Evolutionary conservation across 106 monocot genomes (phyloP).

Genomic region (Amphibolis antarctica): DNA sequence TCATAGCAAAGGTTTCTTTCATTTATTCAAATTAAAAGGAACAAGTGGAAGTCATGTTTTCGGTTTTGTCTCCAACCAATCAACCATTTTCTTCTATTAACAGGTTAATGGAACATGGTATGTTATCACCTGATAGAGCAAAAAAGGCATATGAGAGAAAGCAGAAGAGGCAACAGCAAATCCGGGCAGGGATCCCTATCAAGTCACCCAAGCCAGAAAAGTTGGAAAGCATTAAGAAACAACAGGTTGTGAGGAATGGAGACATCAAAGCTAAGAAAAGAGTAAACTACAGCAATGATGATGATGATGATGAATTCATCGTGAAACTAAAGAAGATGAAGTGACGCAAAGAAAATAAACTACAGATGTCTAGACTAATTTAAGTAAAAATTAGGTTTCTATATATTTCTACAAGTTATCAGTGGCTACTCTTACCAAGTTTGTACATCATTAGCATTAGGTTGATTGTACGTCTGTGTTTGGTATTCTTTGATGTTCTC

Average conservation of each 20-base stretch:
- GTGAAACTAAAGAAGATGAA: slow-evolving; percentile 37
- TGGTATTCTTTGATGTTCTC: too few relatives aligned
- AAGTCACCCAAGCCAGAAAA: slow-evolving; percentile 45
- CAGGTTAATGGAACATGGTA: slow-evolving; percentile 97
- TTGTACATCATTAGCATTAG: too few relatives aligned
- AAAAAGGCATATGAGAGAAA: slow-evolving; percentile 88
- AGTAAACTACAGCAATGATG: slow-evolving; percentile 51
- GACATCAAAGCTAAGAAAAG: slow-evolving; percentile 64
- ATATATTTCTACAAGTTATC: too few relatives aligned
- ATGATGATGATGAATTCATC: slow-evolving; percentile 81
- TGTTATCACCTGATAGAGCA: slow-evolving; percentile 71
- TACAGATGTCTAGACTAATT: slow-evolving; percentile 4
- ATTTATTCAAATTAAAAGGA: too few relatives aligned
- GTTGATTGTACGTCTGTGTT: too few relatives aligned
- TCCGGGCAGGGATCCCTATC: slow-evolving; percentile 49
- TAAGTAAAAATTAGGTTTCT: not conserved
- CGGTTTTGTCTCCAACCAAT: too few relatives aligned
- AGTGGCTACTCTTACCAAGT: too few relatives aligned
- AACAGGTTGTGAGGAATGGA: slow-evolving; percentile 26
- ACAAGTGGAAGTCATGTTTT: too few relatives aligned
- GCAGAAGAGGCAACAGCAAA: slow-evolving; percentile 72
- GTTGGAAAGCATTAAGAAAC: slow-evolving; percentile 55
- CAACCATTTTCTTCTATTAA: not conserved
- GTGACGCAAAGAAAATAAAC: not conserved
- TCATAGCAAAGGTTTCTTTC: too few relatives aligned